A percentile compares a stretch with the other conserved stretches of the same genome.
Evolutionary conservation across 192 early-diverging fungal species (phyloP).

Genomic region (Backusella westeae): DNA sequence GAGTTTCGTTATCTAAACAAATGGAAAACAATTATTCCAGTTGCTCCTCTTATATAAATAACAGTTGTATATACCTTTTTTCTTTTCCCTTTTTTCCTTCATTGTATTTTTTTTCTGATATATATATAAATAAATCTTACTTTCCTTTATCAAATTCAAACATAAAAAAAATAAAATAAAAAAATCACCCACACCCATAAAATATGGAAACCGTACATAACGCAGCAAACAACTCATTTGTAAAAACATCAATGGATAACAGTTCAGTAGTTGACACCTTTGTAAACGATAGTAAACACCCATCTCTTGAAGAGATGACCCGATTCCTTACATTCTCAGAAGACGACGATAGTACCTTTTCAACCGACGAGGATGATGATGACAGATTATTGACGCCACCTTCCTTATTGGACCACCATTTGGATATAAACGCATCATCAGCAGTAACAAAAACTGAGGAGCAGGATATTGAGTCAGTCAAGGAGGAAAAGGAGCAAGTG

Average conservation of each 20-base stretch:
- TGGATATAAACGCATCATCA: not conserved
- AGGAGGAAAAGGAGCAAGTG: not conserved
- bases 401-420: not conserved
- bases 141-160: not conserved
- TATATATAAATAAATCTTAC: not conserved
- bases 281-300: not conserved
- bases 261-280: not conserved
- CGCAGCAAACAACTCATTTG: not conserved
- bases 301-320: not conserved
- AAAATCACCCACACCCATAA: too few species aligned
- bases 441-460: not conserved
- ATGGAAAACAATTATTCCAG: not conserved
- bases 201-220: not conserved
- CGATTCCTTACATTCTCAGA: not conserved
- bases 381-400: conserved; percentile 8
- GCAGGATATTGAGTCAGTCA: not conserved
- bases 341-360: conserved; percentile 11
- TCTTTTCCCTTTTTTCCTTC: not conserved
- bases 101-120: not conserved
- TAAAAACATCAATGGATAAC: not conserved
- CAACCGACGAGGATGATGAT: conserved; percentile 7
- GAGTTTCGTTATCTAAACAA: not conserved
- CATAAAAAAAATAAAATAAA: too few species aligned
- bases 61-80: not conserved
- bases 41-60: not conserved